A percentile compares a stretch with the other conserved stretches of the same genome.
phyloP scores from a whole-genome alignment of 352 stramenopile genomes.

The Globisporangium ultimum region DNA sequence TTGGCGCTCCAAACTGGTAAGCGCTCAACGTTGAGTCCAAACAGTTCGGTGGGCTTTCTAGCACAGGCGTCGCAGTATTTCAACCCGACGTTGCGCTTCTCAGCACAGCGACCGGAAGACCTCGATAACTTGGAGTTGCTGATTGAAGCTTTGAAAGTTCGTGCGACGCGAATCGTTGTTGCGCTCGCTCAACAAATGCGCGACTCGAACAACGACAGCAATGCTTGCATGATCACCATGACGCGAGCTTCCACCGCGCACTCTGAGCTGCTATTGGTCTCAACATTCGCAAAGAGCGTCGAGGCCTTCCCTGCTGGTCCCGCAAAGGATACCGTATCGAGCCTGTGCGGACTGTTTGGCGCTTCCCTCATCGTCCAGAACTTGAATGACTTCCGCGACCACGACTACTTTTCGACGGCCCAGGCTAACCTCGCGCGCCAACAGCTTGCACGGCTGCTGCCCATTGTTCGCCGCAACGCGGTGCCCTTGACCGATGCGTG shows the following conservation, averaged over 20 bases:
- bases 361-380: constrained; percentile 25
- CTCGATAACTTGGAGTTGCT: constrained; percentile 25
- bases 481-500: constrained; percentile 33
- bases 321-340: constrained; percentile 15
- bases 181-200: constrained; percentile 15
- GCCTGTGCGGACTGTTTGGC: constrained; percentile 25
- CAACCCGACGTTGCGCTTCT: no score
- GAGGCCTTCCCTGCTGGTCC: constrained; percentile 4
- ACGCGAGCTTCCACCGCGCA: constrained; percentile 29
- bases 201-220: constrained; percentile 14
- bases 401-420: constrained; percentile 32
- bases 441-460: constrained; percentile 23
- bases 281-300: constrained; percentile 21
- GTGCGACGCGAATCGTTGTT: constrained; percentile 17
- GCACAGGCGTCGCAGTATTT: not conserved
- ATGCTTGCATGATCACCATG: constrained; percentile 39
- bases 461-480: constrained; percentile 29
- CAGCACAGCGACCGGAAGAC: constrained; percentile 7
- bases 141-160: constrained; percentile 24
- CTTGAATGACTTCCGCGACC: constrained; percentile 37
- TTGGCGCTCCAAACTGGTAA: constrained; percentile 6
- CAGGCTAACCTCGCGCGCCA: constrained; percentile 22
- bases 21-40: constrained; percentile 1
- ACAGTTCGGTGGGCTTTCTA: not conserved
- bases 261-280: constrained; percentile 25